A percentile compares a stretch with the other conserved stretches of the same genome.
Conservation (phyloP, 257 asterid genomes). For the Osmanthus fragrans region DNA sequence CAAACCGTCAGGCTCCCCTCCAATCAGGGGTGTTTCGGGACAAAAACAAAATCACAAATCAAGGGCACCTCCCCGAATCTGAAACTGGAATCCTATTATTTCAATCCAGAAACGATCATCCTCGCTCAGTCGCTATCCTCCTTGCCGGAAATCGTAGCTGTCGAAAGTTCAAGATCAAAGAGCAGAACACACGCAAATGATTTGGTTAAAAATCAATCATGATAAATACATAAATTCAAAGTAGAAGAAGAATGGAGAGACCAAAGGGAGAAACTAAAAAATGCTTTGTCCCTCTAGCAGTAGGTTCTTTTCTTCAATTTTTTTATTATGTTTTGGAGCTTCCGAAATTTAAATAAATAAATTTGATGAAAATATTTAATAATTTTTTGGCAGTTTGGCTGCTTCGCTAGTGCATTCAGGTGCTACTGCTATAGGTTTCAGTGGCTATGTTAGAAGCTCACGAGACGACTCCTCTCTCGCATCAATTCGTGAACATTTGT, state of each 20-base stretch:
- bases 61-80: too few relatives aligned
- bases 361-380: constrained; percentile 1
- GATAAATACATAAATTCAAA: neutral
- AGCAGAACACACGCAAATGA: neutral
- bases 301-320: constrained; percentile 49
- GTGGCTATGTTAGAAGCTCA: constrained; percentile 88
- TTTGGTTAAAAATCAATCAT: neutral
- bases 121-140: constrained; percentile 26
- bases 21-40: too few relatives aligned
- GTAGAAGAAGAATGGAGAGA: constrained; percentile 61
- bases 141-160: neutral
- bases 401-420: constrained; percentile 90
- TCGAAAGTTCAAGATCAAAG: neutral
- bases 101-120: too few relatives aligned
- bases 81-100: too few relatives aligned
- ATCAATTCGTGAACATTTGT: constrained; percentile 24
- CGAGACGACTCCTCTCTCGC: constrained; percentile 65
- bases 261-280: constrained; percentile 88
- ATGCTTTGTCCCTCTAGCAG: constrained; percentile 98
- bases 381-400: constrained; percentile 59
- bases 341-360: neutral
- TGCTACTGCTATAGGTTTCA: constrained; percentile 71
- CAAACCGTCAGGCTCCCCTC: too few relatives aligned
- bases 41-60: too few relatives aligned
- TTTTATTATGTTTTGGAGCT: neutral